Evolutionary conservation across 495 filamentous ascomycete genomes (phyloP).

Genomic region (Podospora australis): DNA sequence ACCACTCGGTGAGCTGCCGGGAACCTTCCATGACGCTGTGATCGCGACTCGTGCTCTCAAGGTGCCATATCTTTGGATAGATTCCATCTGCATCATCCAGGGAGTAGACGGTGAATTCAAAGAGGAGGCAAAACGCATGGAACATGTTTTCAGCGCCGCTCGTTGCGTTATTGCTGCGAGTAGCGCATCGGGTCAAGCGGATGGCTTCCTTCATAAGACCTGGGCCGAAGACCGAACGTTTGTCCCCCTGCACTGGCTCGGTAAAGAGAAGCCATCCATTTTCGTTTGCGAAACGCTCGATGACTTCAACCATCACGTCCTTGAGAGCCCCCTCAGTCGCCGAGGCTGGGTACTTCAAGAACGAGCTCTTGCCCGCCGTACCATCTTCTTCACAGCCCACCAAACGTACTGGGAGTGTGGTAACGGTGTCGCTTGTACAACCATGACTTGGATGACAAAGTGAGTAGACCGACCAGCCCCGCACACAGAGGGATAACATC

Average conservation of each 20-base stretch:
- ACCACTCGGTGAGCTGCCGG: neutral
- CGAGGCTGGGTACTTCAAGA: slow-evolving; percentile 42
- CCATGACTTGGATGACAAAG: slow-evolving; percentile 26
- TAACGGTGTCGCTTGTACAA: slow-evolving; percentile 32
- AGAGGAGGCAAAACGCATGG: slow-evolving; percentile 30
- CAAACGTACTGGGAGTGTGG: slow-evolving; percentile 43
- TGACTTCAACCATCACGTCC: slow-evolving; percentile 29
- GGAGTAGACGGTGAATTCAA: slow-evolving; percentile 28
- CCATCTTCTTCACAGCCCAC: slow-evolving; percentile 35
- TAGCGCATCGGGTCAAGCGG: slow-evolving; percentile 13
- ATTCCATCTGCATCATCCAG: slow-evolving; percentile 39
- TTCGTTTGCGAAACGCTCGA: slow-evolving; percentile 27
- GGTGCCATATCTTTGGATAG: slow-evolving; percentile 31
- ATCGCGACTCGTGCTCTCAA: slow-evolving; percentile 13
- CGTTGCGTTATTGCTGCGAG: slow-evolving; percentile 32
- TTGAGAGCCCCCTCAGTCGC: slow-evolving; percentile 24
- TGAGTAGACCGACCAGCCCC: slow-evolving; percentile 11
- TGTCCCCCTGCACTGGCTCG: neutral
- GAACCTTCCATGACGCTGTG: slow-evolving; percentile 1
- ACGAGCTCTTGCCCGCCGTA: slow-evolving; percentile 31
- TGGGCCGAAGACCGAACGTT: neutral
- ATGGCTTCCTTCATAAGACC: slow-evolving; percentile 24
- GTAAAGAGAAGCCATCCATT: neutral
- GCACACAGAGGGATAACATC: neutral
- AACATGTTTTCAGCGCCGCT: slow-evolving; percentile 29